Evolutionary conservation across 176 grass and related monocot genomes (phyloP), one percentile per base, ranked within the genome.

Genomic region (Oryza glumipatula): DNA sequence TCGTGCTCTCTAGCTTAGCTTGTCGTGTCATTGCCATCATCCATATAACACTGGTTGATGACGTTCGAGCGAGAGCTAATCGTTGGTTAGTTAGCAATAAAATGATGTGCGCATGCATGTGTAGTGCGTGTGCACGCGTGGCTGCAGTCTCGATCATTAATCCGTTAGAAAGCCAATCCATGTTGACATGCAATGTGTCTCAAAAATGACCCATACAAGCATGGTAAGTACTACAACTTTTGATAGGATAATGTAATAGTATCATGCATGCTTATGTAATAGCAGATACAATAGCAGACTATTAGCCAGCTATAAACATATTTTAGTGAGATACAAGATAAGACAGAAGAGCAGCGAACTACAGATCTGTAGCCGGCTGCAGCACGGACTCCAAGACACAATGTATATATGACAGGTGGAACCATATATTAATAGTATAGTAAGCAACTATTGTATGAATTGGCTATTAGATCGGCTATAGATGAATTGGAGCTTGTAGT

Each of bases 21-120:
- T 80, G 75, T 63, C 7, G 26, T 76, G 77, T 71, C 78, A 76
- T 41, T 65, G 21, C 7, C 82, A 81, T 89, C 80, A 76, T 89
- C 70, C 41, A 64, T 71, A 52, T 71, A 52, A 21, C 64, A 85
- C 49, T 80, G 41, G 63, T 23, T 67, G 49, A 63, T 70, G 28
- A 48, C 17, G 54, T 6, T 21, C 7, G 5, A 56, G 28, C 28
- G 51, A 23, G 64, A 65, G 49, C 80, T 44, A 79, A 65, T 75
- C 44, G 45, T 46, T 46, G 11, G 46, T 72, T 84, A 79, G 7
- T 61, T 47, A 72, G 46, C 60, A 39, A 36, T 14, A 84, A 61
- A 75, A 69, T 19, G 26, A 24, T 80, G 70, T 15, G 17, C 52
- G 82, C 82, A 76, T 80, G 76, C 76, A 47, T 60, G 17, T 60